A percentile compares a stretch with the other conserved stretches of the same genome.
These are phyloP conservation scores for Ormosia emarginata DNA, from an alignment of 306 rosid genomes.

Conservation along the genomic window DNA sequence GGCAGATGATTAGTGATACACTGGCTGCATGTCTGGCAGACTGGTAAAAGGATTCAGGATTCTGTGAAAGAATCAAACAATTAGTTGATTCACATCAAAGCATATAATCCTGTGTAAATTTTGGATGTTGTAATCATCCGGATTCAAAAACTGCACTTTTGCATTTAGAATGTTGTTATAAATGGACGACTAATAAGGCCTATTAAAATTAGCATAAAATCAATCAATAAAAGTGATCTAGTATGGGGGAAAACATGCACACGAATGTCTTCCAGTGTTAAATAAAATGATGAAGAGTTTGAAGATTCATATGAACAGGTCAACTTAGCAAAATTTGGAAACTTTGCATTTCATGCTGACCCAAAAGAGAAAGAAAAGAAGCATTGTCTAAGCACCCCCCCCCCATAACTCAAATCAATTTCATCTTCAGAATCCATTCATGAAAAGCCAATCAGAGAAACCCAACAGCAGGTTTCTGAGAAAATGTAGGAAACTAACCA, in stretches of 20 bases:
- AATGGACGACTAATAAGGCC: conserved; percentile 1
- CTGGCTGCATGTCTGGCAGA: background rate
- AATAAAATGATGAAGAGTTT: background rate
- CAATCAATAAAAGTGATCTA: background rate
- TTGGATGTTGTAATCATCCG: conserved; percentile 7
- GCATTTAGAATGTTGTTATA: background rate
- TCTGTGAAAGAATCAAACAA: conserved; percentile 4
- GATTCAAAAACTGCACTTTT: background rate
- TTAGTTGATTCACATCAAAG: background rate
- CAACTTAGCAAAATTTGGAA: conserved; percentile 7
- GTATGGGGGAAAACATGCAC: conserved; percentile 11
- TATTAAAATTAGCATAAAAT: conserved; percentile 13
- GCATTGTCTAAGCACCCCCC: conserved; percentile 1
- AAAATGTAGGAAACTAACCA: background rate
- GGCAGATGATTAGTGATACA: background rate
- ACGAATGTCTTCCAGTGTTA: background rate
- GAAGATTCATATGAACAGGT: conserved; percentile 17
- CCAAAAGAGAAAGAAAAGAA: conserved; percentile 1
- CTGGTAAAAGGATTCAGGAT: background rate
- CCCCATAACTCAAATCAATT: conserved; percentile 10
- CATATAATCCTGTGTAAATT: background rate
- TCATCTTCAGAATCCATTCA: conserved; percentile 18
- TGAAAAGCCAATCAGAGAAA: conserved; percentile 9
- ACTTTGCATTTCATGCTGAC: conserved; percentile 8
- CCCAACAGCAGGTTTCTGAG: conserved; percentile 11